Evolutionary conservation across 2,329 filamentous ascomycete species (phyloP), one percentile per base, ranked within the genome.

Genomic region (Aspergillus ochraceoroseus): DNA sequence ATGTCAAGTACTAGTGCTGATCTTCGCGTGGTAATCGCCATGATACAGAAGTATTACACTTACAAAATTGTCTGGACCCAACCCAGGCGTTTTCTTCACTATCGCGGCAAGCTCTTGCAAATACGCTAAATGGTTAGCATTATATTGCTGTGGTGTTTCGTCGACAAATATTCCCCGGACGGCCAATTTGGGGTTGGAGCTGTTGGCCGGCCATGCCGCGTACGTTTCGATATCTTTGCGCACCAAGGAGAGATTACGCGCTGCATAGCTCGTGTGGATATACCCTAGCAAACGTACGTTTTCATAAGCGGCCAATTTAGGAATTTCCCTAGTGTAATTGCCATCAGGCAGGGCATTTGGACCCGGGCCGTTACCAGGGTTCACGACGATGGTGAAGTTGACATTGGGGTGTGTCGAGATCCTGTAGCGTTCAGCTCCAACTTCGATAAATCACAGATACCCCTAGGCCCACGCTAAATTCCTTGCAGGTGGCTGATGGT

Each of bases 241-340:
- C 32, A 70, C 55, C 60, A 65, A 43, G 53, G 64, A 55, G 58
- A 72, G 52, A 34, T 64, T 54, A 34, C 64, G 63, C 32, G 51
- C 57, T 14, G 59, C 62, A 54, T 75, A 78, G 25, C 69, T 73
- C 40, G 69, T 71, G 31, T 72, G 59, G 54, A 75, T 72, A 53
- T 73, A 74, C 7, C 66, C 70, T 39, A 77, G 56, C 32, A 73
- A 66, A 22, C 67, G 63, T 37, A 71, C 68, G 57, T 77, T 76
- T 44, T 66, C 54, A 48, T 67, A 59, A 13, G 57, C 53, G 38
- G 64, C 62, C 32, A 73, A 59, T 37, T 53, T 59, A 23, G 61
- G 59, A 32, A 70, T 63, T 46, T 67, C 68, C 25, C 61, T 56
- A 18, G 61, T 64, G 51, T 71, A 72, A 50, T 67, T 66, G 37